Base-by-base conservation (phyloP, 2,329 filamentous ascomycete genomes). In the Ascochyta clinopodiicola region DNA sequence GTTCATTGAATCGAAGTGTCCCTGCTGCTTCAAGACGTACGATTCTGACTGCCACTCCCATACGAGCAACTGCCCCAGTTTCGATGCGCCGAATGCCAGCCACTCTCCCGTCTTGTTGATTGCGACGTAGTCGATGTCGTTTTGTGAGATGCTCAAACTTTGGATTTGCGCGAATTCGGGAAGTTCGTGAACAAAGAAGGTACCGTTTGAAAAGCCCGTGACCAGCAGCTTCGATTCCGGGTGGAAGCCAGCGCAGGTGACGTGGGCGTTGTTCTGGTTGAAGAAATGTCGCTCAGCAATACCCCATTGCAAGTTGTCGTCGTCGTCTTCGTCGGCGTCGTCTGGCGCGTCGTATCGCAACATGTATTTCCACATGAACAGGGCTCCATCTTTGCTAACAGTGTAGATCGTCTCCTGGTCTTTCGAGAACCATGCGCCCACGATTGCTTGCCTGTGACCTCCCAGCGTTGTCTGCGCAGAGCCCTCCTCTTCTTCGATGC, bases 41-140 rank as follows among this genome's bases (percentile, higher is more conserved):
- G 94, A 98, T 76, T 99, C 96, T 0, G 95, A 99, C 73, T 98
- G 94, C 93, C 96, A 99, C 75, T 99, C 95, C 95, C 95, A 99
- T 4, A 99, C 95, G 4, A 99, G 80, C n/a, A 99, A 82, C 73
- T 99, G 95, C 0, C 96, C 96, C 5, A 96, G 83, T 68, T 96
- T 96, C 2, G 95, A 96, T 0, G 96, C 95, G 13, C 94, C 95
- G 74, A 99, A 97, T 0, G 96, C 96, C 21, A 99, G 80, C 95
- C 95, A 99, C 78, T 98, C 94, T 47, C 95, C 95, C 29, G 89
- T 91, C 74, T 91, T 90, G 79, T 98, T 99, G 71, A 97, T 92
- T 0, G 92, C 91, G 51, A 98, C 91, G 68, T 90, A 92, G 72
- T 98, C 94, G 59, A 99, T 97, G 64, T 96, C 91, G 68, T 95